Conservation (phyloP, 805 yeast species). For the Metschnikowia colocasiae region DNA sequence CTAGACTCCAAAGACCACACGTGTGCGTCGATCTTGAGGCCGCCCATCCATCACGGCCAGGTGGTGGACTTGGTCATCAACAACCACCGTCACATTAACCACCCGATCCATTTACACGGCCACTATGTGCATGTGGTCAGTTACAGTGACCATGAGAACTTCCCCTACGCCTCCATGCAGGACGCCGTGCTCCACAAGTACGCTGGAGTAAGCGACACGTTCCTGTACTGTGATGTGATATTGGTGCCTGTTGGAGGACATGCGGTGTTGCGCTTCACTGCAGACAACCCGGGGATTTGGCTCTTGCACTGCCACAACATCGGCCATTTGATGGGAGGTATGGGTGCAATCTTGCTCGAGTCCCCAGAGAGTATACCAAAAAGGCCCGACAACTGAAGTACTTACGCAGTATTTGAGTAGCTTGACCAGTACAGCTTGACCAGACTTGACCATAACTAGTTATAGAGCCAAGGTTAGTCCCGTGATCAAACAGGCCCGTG, state of each 20-base stretch:
- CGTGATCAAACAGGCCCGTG: too few species aligned
- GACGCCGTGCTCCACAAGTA: slow-evolving; percentile 23
- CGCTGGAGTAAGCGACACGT: slow-evolving; percentile 7
- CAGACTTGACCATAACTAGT: too few species aligned
- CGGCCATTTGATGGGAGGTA: slow-evolving; percentile 33
- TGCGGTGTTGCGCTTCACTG: slow-evolving; percentile 28
- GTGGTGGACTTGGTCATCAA: slow-evolving; percentile 30
- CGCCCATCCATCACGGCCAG: slow-evolving; percentile 24
- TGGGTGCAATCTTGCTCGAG: slow-evolving; percentile 23
- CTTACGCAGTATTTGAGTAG: too few species aligned
- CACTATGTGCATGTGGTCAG: slow-evolving; percentile 30
- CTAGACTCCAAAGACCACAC: slow-evolving; percentile 5
- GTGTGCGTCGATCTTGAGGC: slow-evolving; percentile 9
- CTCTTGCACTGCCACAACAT: slow-evolving; percentile 34
- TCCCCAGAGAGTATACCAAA: slow-evolving; percentile 10
- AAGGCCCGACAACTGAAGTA: too few species aligned
- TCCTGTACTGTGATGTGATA: slow-evolving; percentile 27
- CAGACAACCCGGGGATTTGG: slow-evolving; percentile 33
- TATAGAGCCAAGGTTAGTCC: too few species aligned
- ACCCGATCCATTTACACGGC: slow-evolving; percentile 36
- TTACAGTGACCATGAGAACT: slow-evolving; percentile 21
- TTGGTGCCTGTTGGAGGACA: slow-evolving; percentile 31
- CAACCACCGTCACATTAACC: slow-evolving; percentile 26
- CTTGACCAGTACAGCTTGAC: too few species aligned
- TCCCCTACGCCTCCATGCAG: slow-evolving; percentile 23